A percentile compares a stretch with the other conserved stretches of the same genome.
Conservation (phyloP, 805 yeast species). For the Wickerhamomyces queroliae region DNA sequence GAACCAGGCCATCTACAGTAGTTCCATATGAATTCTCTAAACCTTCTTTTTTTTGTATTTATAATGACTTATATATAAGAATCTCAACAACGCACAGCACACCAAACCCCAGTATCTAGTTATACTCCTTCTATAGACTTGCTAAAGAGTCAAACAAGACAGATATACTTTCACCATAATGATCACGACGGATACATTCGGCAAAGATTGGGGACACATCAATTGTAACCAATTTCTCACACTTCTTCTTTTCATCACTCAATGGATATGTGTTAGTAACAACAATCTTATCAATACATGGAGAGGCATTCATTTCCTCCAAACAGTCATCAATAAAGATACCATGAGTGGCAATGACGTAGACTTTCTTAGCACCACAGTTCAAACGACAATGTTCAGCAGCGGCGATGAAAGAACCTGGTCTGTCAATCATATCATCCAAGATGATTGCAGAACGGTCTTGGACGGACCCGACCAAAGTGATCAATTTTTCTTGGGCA, state of each 20-base stretch:
- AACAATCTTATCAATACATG: conserved; percentile 84
- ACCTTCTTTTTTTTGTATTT: too few species aligned
- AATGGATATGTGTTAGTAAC: conserved; percentile 97
- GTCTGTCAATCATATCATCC: conserved; percentile 97
- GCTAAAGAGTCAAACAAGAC: conserved; percentile 87
- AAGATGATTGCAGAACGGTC: conserved; percentile 87
- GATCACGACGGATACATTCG: conserved; percentile 97
- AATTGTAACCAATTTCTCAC: conserved; percentile 74
- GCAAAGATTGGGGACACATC: conserved; percentile 95
- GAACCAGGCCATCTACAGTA: too few species aligned
- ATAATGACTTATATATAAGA: too few species aligned
- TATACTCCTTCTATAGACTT: conserved; percentile 23
- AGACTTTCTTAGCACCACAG: conserved; percentile 93
- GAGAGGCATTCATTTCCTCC: conserved; percentile 69
- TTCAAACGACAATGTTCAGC: conserved; percentile 95
- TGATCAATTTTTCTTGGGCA: conserved; percentile 73
- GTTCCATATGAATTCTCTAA: too few species aligned
- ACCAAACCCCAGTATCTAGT: background rate
- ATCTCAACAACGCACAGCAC: too few species aligned
- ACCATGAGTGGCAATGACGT: conserved; percentile 94
- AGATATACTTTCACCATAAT: conserved; percentile 94
- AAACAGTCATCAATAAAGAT: conserved; percentile 84
- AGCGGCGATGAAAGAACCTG: conserved; percentile 90
- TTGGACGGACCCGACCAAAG: conserved; percentile 93
- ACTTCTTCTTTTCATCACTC: conserved; percentile 48